Percentiles rank a stretch among this genome's conserved stretches.
Evolutionary conservation across 257 asterid genomes (phyloP).

Genomic region (Salvia hispanica): DNA sequence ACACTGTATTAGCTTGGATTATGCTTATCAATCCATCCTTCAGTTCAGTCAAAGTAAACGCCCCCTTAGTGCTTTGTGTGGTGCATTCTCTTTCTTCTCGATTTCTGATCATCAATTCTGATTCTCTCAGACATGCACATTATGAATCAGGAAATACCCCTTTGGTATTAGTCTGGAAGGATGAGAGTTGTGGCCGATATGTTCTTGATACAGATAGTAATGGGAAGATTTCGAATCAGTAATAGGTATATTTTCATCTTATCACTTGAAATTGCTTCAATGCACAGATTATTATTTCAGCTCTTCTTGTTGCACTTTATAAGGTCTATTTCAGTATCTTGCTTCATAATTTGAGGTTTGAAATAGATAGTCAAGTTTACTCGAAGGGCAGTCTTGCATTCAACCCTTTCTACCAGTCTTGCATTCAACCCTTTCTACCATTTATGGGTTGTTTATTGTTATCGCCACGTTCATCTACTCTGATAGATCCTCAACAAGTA

Average conservation of each 20-base stretch:
- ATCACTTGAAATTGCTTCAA: slow-evolving; percentile 13
- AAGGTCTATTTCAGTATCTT: background rate
- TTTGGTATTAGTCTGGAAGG: slow-evolving; percentile 89
- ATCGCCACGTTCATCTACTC: slow-evolving; percentile 2
- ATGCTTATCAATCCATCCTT: no score
- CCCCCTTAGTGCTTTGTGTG: background rate
- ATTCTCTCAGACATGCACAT: slow-evolving; percentile 79
- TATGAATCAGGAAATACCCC: slow-evolving; percentile 95
- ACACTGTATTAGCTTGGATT: no score
- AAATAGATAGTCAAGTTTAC: slow-evolving; percentile 4
- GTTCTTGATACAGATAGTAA: slow-evolving; percentile 87
- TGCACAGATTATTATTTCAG: background rate
- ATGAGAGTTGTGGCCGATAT: slow-evolving; percentile 78
- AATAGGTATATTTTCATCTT: slow-evolving; percentile 52
- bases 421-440: background rate
- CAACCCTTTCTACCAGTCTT: background rate
- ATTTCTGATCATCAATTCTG: slow-evolving; percentile 6
- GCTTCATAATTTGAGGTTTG: slow-evolving; percentile 20
- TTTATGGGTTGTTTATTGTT: background rate
- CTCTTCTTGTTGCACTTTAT: slow-evolving; percentile 2
- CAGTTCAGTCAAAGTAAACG: no score
- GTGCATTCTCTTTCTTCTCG: background rate
- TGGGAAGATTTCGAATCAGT: slow-evolving; percentile 83
- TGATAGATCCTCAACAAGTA: background rate
- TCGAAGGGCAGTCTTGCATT: slow-evolving; percentile 1